These are phyloP conservation scores for Irpex sp. DNA, from an alignment of 1,284 basidiomycete species.

Conservation along the genomic window DNA sequence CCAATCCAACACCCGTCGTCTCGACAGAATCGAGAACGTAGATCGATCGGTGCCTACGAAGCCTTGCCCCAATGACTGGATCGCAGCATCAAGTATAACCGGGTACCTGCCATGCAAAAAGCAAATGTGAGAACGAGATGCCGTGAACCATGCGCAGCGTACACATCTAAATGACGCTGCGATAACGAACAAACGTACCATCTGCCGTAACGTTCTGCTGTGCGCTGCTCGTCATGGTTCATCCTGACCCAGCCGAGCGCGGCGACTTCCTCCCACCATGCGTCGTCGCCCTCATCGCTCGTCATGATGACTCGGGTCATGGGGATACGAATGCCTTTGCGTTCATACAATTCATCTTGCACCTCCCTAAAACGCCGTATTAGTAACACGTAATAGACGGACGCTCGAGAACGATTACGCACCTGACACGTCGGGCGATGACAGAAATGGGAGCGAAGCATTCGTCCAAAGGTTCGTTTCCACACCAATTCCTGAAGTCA, in stretches of 20 bases:
- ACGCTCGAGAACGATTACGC: slow-evolving; percentile 1
- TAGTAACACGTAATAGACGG: not conserved
- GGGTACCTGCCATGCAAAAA: slow-evolving; percentile 45
- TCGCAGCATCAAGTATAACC: slow-evolving; percentile 61
- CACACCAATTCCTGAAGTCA: slow-evolving; percentile 51
- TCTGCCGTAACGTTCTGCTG: slow-evolving; percentile 45
- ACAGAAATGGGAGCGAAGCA: slow-evolving; percentile 59
- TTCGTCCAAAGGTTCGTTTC: slow-evolving; percentile 37
- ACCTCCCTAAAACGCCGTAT: slow-evolving; percentile 37
- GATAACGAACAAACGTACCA: slow-evolving; percentile 41
- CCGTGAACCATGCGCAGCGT: not conserved
- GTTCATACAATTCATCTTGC: slow-evolving; percentile 44
- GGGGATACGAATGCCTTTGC: slow-evolving; percentile 42
- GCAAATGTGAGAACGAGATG: not conserved
- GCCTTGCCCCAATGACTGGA: slow-evolving; percentile 58
- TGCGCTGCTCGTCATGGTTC: slow-evolving; percentile 47
- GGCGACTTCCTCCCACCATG: slow-evolving; percentile 61
- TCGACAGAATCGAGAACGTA: slow-evolving; percentile 63
- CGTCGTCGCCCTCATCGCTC: slow-evolving; percentile 59
- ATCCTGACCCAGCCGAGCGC: slow-evolving; percentile 54
- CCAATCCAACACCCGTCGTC: slow-evolving; percentile 61
- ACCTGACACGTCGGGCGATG: slow-evolving; percentile 49
- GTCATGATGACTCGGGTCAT: slow-evolving; percentile 59
- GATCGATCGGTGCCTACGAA: slow-evolving; percentile 67
- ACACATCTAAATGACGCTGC: not conserved